Percentiles rank a stretch among this genome's conserved stretches.
Conservation (phyloP, 2,329 filamentous ascomycete species). For the Trichophyton simii region DNA sequence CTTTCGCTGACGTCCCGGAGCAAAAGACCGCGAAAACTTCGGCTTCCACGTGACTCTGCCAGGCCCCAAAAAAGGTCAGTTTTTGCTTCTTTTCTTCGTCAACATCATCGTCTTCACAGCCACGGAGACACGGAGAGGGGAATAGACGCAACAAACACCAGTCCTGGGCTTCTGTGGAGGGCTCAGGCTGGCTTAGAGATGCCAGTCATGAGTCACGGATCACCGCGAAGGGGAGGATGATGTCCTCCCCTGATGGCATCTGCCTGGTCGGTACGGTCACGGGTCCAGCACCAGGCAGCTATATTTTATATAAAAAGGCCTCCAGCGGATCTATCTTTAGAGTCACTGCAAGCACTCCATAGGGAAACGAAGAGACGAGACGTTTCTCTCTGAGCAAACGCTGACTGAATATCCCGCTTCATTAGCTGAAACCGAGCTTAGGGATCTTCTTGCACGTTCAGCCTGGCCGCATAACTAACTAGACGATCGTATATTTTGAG, state of each 20-base stretch:
- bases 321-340: neutral
- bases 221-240: neutral
- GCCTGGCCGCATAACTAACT: neutral
- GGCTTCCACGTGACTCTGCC: no score
- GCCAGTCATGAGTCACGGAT: neutral
- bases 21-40: no score
- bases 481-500: neutral
- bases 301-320: neutral
- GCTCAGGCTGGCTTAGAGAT: neutral
- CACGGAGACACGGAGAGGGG: neutral
- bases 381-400: neutral
- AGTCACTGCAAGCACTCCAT: neutral
- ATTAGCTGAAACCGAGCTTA: neutral
- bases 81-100: neutral
- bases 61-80: no score
- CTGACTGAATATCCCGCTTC: neutral
- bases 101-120: neutral
- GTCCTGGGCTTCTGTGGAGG: neutral
- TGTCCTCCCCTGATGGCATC: neutral
- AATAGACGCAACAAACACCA: neutral
- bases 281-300: neutral
- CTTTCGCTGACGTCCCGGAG: no score
- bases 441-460: neutral
- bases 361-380: neutral
- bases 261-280: neutral